Evolutionary conservation across 768 basidiomycete genomes (phyloP).

Genomic region (Lactarius tabidus): DNA sequence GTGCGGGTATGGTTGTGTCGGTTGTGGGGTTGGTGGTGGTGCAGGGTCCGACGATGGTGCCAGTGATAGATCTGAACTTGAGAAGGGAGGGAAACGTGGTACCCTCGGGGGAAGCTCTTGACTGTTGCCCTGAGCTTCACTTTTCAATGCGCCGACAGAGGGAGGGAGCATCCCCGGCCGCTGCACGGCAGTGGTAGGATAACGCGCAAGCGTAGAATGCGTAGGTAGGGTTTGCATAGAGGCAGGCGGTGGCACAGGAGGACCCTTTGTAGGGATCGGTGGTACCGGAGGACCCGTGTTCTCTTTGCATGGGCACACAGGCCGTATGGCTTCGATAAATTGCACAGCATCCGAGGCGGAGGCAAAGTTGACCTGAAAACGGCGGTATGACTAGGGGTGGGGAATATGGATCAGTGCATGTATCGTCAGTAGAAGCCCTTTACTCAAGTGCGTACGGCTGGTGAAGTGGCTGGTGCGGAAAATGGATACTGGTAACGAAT

Average conservation of each 20-base stretch:
- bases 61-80: constrained; percentile 16
- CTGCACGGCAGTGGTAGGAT: neutral
- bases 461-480: constrained; percentile 27
- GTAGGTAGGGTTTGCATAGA: neutral
- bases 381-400: constrained; percentile 54
- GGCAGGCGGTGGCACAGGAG: constrained; percentile 22
- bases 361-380: constrained; percentile 71
- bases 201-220: neutral
- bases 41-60: constrained; percentile 6
- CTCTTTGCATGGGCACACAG: constrained; percentile 72
- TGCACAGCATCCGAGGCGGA: constrained; percentile 45
- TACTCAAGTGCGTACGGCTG: constrained; percentile 4
- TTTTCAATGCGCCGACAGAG: neutral
- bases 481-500: constrained; percentile 65
- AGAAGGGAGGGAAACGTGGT: constrained; percentile 1
- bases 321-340: constrained; percentile 59
- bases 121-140: neutral
- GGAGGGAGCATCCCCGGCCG: constrained; percentile 9
- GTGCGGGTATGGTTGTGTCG: neutral
- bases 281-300: constrained; percentile 38
- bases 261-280: constrained; percentile 24
- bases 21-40: neutral
- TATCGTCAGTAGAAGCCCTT: neutral
- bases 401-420: constrained; percentile 16
- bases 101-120: neutral